Base-by-base conservation (phyloP, 2,329 filamentous ascomycete species). In the Drechslera avenae region DNA sequence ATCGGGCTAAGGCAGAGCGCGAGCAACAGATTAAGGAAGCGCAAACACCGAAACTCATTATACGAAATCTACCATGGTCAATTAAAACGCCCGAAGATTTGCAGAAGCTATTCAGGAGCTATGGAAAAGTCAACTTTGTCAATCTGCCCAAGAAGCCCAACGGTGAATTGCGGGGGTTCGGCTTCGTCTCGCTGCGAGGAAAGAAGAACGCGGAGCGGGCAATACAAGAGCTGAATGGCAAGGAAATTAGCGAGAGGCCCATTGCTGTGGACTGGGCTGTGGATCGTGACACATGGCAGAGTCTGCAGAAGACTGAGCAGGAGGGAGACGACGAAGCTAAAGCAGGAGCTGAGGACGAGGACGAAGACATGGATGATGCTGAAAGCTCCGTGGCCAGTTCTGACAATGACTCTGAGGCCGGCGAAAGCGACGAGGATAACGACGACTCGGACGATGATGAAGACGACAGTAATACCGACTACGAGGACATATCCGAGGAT, bases 191-290 rank as follows among this genome's bases (percentile, higher is more conserved):
- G 9, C 81, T 99, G 73, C 83, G 92, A 52, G 91, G 92, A 34
- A 86, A 83, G 67, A 93, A 91, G 75, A 96, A 97, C 73, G 93
- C 94, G 0, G 90, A 97, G 73, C 91, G 86, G 71, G 94, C 94
- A 2, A 80, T 99, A 50, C 85, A 88, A 52, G 85, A 82, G 17
- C 79, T 97, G 61, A 99, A 97, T 74, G 94, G 93, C 51, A 97
- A 90, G 71, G 85, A 89, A 54, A 82, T 99, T 16, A 92, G 96
- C 71, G 94, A 92, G 2, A 84, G 94, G 64, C 88, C 87, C 7
- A 75, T 99, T 54, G 94, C 93, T 21, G 94, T 99, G 5, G 94
- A 99, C 76, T 99, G 91, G 90, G 93, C 95, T 26, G 91, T 97
- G 3, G 91, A 97, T 54, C 96, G 95, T 77, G 82, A 87, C 34